Evolutionary conservation across 2,329 filamentous ascomycete genomes (phyloP).

Genomic region (Colletotrichum zoysiae): DNA sequence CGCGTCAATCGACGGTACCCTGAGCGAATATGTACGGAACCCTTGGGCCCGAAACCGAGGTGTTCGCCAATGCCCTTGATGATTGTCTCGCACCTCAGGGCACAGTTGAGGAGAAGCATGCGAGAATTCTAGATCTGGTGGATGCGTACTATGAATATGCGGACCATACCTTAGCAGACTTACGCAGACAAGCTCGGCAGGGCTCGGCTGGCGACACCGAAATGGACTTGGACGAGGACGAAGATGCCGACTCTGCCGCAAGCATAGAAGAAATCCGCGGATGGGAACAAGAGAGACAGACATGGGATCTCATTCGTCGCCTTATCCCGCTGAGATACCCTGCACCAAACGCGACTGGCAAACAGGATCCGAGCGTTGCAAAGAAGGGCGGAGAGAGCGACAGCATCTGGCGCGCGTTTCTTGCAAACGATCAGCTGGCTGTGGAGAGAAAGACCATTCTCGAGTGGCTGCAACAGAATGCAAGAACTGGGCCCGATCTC

Average conservation of each 20-base stretch:
- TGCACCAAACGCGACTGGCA: slow-evolving; percentile 37
- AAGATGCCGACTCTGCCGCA: slow-evolving; percentile 52
- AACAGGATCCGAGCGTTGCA: not conserved
- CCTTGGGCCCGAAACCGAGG: slow-evolving; percentile 83
- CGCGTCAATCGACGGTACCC: not conserved
- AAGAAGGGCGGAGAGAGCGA: not conserved
- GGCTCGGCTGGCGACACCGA: slow-evolving; percentile 55
- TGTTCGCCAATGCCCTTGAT: slow-evolving; percentile 87
- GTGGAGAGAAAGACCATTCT: slow-evolving; percentile 84
- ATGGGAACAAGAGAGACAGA: slow-evolving; percentile 87
- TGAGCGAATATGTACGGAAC: slow-evolving; percentile 27
- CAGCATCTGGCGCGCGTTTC: slow-evolving; percentile 67
- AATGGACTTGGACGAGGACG: slow-evolving; percentile 68
- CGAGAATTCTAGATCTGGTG: slow-evolving; percentile 76
- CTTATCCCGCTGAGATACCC: slow-evolving; percentile 79
- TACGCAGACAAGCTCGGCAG: slow-evolving; percentile 55
- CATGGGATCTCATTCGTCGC: slow-evolving; percentile 87
- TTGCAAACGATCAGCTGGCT: slow-evolving; percentile 78
- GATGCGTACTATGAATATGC: slow-evolving; percentile 73
- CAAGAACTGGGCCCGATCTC: slow-evolving; percentile 77
- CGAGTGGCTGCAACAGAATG: slow-evolving; percentile 87
- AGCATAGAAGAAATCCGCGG: slow-evolving; percentile 61
- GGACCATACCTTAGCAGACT: slow-evolving; percentile 56
- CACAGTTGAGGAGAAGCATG: slow-evolving; percentile 67
- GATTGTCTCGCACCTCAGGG: slow-evolving; percentile 71